A percentile compares a stretch with the other conserved stretches of the same genome.
These are phyloP conservation scores for Penicillium macrosclerotiorum DNA, from an alignment of 495 filamentous ascomycete genomes.

Conservation along the genomic window DNA sequence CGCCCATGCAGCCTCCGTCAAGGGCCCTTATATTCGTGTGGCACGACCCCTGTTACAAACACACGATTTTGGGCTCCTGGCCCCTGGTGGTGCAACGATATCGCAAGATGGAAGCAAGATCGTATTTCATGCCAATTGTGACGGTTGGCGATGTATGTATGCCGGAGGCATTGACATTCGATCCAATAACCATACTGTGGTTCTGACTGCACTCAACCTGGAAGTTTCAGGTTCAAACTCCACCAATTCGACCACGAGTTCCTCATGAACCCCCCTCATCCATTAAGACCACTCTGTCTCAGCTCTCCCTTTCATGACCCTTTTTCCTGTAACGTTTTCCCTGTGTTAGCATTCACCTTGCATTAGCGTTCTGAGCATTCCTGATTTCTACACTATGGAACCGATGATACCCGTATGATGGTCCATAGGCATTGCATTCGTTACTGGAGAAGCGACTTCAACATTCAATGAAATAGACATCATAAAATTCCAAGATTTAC, in stretches of 20 bases:
- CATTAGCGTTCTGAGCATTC: constrained; percentile 9
- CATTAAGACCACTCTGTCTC: too few species aligned
- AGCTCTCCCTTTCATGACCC: too few species aligned
- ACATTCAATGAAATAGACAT: background rate
- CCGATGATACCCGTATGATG: constrained; percentile 9
- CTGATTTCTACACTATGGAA: background rate
- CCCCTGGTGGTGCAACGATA: constrained; percentile 52
- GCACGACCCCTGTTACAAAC: constrained; percentile 38
- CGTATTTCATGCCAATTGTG: constrained; percentile 53
- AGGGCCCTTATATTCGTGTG: constrained; percentile 44
- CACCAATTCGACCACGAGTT: background rate
- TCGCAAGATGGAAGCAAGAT: constrained; percentile 42
- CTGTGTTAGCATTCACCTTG: background rate
- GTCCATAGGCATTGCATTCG: background rate
- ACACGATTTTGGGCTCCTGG: constrained; percentile 37
- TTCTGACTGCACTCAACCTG: constrained; percentile 7
- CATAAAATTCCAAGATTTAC: background rate
- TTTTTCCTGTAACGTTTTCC: too few species aligned
- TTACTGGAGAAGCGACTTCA: background rate
- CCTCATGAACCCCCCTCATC: too few species aligned
- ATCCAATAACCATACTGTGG: constrained; percentile 15
- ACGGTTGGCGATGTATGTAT: constrained; percentile 32
- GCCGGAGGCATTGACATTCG: constrained; percentile 27
- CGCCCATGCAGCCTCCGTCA: constrained; percentile 43
- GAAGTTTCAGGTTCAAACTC: constrained; percentile 1